Evolutionary conservation across 129 eudicot genomes (phyloP).

Genomic region (Helichrysum umbraculigerum): DNA sequence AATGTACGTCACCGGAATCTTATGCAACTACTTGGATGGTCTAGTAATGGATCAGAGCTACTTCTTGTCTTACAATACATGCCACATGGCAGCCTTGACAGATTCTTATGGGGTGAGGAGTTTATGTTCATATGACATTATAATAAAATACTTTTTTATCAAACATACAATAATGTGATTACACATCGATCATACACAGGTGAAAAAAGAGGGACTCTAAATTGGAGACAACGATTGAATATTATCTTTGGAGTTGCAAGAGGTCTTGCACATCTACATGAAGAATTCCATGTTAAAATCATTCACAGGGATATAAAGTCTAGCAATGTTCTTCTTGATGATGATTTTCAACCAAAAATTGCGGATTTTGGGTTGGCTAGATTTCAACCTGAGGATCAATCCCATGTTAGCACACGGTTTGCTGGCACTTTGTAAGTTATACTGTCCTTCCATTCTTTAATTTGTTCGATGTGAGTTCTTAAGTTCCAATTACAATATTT

Average conservation of each 20-base stretch:
- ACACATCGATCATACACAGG: not conserved
- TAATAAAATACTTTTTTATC: not conserved
- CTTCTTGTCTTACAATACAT: constrained; percentile 1
- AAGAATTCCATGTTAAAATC: constrained; percentile 1
- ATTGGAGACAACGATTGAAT: not conserved
- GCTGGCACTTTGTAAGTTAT: constrained; percentile 2
- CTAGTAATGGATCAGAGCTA: not conserved
- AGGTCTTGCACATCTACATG: constrained; percentile 6
- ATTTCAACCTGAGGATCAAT: constrained; percentile 1
- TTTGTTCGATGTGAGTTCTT: not conserved
- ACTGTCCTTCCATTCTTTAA: not conserved
- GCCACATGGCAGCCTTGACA: constrained; percentile 1
- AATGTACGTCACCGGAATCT: not conserved
- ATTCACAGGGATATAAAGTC: not conserved
- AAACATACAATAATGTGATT: not conserved
- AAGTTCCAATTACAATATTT: not conserved
- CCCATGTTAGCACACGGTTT: constrained; percentile 10
- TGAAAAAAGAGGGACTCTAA: constrained; percentile 1
- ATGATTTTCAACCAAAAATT: not conserved
- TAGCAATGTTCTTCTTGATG: not conserved
- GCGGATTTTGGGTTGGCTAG: constrained; percentile 2
- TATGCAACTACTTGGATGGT: constrained; percentile 4
- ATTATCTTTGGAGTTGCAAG: not conserved
- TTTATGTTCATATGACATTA: not conserved
- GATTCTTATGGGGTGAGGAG: not conserved